Percentiles rank a stretch among this genome's conserved stretches.
Conservation (phyloP, 1,139 yeast species). For the Casaregolazyma lundiana region DNA sequence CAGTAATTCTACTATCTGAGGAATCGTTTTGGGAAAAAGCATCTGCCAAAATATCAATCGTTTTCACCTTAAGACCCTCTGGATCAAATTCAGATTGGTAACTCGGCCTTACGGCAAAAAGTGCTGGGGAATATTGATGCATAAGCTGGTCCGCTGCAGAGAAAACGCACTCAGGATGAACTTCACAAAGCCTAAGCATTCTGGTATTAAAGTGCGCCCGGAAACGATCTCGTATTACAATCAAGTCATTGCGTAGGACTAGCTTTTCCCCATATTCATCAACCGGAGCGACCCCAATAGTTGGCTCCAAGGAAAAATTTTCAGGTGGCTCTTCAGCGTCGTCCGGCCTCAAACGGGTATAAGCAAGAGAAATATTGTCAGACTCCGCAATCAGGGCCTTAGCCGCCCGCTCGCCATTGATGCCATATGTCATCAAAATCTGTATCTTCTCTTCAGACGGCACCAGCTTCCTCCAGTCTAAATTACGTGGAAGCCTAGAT, state of each 20-base stretch:
- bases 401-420: conserved; percentile 40
- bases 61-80: conserved; percentile 11
- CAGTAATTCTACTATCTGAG: conserved; percentile 37
- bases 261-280: conserved; percentile 26
- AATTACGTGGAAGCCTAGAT: conserved; percentile 20
- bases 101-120: conserved; percentile 15
- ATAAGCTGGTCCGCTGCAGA: conserved; percentile 48
- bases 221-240: conserved; percentile 36
- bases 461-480: conserved; percentile 42
- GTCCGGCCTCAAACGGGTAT: not conserved
- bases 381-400: conserved; percentile 21
- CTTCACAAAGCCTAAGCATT: conserved; percentile 47
- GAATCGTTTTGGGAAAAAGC: conserved; percentile 31
- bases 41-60: conserved; percentile 35
- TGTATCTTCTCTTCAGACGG: conserved; percentile 51
- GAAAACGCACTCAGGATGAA: conserved; percentile 47
- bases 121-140: conserved; percentile 28
- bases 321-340: not conserved
- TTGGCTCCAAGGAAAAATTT: not conserved
- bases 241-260: conserved; percentile 41
- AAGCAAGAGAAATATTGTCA: conserved; percentile 18
- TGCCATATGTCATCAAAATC: conserved; percentile 45
- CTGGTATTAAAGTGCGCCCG: conserved; percentile 34
- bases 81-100: conserved; percentile 24
- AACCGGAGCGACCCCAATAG: conserved; percentile 25